phyloP scores from a whole-genome alignment of 2,329 filamentous ascomycete genomes.

The Beauveria pseudobassiana region DNA sequence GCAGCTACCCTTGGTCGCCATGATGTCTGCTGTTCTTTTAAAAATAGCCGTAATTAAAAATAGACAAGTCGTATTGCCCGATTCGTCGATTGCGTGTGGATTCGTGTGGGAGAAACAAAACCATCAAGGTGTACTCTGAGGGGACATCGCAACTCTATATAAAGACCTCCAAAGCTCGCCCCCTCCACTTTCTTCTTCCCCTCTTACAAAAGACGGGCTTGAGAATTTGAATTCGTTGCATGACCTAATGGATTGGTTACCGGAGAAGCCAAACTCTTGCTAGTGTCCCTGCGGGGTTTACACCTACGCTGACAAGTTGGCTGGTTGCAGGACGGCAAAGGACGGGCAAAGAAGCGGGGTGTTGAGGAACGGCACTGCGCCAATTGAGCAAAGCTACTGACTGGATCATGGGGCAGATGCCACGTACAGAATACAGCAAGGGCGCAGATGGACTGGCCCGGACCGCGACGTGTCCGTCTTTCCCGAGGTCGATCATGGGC shows the following conservation, averaged over 20 bases:
- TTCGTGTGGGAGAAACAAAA: background rate
- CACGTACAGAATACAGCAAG: background rate
- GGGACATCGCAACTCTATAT: background rate
- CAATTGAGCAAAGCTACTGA: background rate
- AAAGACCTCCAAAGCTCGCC: background rate
- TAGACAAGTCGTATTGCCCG: background rate
- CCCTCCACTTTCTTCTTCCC: background rate
- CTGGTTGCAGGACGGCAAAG: too few species aligned
- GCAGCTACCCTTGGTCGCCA: slow-evolving; percentile 26
- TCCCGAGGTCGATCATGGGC: background rate
- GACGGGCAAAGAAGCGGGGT: background rate
- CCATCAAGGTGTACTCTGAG: slow-evolving; percentile 2
- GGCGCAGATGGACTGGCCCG: background rate
- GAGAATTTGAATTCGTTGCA: background rate
- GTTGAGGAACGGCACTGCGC: background rate
- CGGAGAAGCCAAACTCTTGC: background rate
- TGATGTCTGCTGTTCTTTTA: background rate
- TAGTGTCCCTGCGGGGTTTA: background rate
- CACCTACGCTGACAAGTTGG: too few species aligned
- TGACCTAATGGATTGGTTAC: background rate
- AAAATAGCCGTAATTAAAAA: background rate
- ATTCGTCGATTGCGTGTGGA: background rate
- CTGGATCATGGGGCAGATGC: too few species aligned
- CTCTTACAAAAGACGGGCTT: background rate
- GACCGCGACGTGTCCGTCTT: background rate